phyloP scores from a whole-genome alignment of 495 filamentous ascomycete species.

The Xylaria cubensis region DNA sequence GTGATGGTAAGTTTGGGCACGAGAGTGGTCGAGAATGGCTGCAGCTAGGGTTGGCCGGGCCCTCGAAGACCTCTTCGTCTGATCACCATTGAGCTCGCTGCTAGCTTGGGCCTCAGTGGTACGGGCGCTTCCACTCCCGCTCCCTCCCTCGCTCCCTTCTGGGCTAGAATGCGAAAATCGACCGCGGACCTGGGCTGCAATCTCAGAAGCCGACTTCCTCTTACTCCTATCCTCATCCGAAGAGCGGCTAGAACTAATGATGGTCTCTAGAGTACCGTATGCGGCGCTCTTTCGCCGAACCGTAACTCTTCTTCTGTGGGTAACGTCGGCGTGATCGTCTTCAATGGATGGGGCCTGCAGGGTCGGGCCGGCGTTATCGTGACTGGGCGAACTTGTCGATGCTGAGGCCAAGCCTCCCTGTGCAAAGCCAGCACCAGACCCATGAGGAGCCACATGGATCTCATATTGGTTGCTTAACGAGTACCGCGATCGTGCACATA shows the following conservation, averaged over 20 bases:
- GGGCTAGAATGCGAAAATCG: conserved; percentile 43
- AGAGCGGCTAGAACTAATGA: conserved; percentile 62
- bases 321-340: conserved; percentile 46
- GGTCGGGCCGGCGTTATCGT: conserved; percentile 45
- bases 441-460: conserved; percentile 63
- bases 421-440: conserved; percentile 51
- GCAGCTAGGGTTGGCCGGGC: conserved; percentile 24
- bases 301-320: conserved; percentile 38
- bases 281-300: conserved; percentile 52
- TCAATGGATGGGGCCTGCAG: conserved; percentile 55
- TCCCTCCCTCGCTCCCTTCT: conserved; percentile 31
- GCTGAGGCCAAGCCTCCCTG: conserved; percentile 19
- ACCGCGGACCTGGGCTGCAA: conserved; percentile 56
- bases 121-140: conserved; percentile 19
- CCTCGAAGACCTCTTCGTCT: conserved; percentile 18
- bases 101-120: conserved; percentile 35
- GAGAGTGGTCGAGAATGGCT: conserved; percentile 25
- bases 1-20: conserved; percentile 4
- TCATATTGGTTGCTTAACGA: conserved; percentile 65
- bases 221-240: conserved; percentile 57
- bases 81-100: conserved; percentile 26
- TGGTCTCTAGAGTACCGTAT: conserved; percentile 62
- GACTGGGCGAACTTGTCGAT: conserved; percentile 31
- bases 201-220: conserved; percentile 58
- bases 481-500: conserved; percentile 61